These are phyloP conservation scores for Camelina hispida DNA, from an alignment of 345 rosid genomes.

Conservation along the genomic window DNA sequence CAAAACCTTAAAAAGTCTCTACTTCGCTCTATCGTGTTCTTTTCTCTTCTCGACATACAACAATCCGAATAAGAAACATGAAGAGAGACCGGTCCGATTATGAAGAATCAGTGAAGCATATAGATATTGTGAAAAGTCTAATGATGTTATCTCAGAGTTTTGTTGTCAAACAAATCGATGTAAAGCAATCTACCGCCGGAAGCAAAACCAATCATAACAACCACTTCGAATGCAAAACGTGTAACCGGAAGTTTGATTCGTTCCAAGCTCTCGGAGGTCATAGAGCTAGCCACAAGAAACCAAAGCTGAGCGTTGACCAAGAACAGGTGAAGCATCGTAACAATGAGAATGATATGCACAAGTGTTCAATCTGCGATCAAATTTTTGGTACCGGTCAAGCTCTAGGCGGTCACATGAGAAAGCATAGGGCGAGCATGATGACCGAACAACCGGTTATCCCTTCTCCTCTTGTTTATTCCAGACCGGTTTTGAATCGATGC, in stretches of 20 bases:
- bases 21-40: slow-evolving; percentile 4
- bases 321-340: slow-evolving; percentile 29
- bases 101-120: slow-evolving; percentile 40
- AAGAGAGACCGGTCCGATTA: slow-evolving; percentile 50
- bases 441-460: neutral
- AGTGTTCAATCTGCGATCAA: slow-evolving; percentile 61
- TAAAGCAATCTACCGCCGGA: slow-evolving; percentile 18
- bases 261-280: slow-evolving; percentile 83
- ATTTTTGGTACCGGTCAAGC: slow-evolving; percentile 70
- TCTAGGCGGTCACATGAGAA: slow-evolving; percentile 78
- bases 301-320: slow-evolving; percentile 43
- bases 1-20: neutral
- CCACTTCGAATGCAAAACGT: slow-evolving; percentile 70
- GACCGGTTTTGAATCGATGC: slow-evolving; percentile 53
- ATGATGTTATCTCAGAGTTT: slow-evolving; percentile 50
- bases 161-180: slow-evolving; percentile 37
- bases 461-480: slow-evolving; percentile 17
- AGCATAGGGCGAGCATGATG: slow-evolving; percentile 46
- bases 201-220: slow-evolving; percentile 11
- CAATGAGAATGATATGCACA: slow-evolving; percentile 44
- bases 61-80: slow-evolving; percentile 33
- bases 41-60: slow-evolving; percentile 10
- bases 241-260: slow-evolving; percentile 61
- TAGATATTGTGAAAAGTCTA: slow-evolving; percentile 51
- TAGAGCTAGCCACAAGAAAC: slow-evolving; percentile 73